Base-by-base conservation (phyloP, 768 basidiomycete genomes). In the Ephemerocybe angulata region DNA sequence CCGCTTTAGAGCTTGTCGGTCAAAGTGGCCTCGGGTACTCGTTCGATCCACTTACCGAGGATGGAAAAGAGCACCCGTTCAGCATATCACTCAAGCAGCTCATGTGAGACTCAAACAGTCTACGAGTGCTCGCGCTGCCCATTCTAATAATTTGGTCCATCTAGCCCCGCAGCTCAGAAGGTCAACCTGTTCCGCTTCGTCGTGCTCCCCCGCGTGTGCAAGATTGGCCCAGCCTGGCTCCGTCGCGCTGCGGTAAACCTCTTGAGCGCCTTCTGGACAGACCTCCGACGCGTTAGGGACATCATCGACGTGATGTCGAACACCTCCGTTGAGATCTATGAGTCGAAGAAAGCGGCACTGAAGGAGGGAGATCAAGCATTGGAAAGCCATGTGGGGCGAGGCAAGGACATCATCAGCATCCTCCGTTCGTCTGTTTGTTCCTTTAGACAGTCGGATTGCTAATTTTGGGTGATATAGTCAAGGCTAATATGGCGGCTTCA, bases 1-100 rank as follows among this genome's bases (percentile, higher is more conserved):
- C 72, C 13, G 75, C 80, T 17, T 67, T 81, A 21, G 79, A 82
- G 54, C 66, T 81, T 35, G 74, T 83, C 47, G 78, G 77, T 15
- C 77, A 77, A 66, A 75, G 72, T 24, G 79, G 80, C 3, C 66
- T 83, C n/a, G 76, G 77, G 4, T 69, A 68, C 46, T 72, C 72
- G 13, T 77, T 79, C 37, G 76, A 78, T 56, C 55, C 71, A 0
- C 68, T 81, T 12, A 65, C 60, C 17, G 68, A 71, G 12, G 56
- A 58, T 6, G 54, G 54, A 12, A 42, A 37, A 15, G 57, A 57
- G 1, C 71, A 69, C 62, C 72, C 63, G 47, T 78, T 72, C 49
- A 62, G 60, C 19, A 37, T 55, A 15, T 65, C 71, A 6, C 60
- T 67, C 27, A 70, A 72, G 58, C 50, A 55, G 24, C 53, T 74